Base-by-base conservation (phyloP, 2,329 filamentous ascomycete genomes). In the Ceratocystis ficicola region DNA sequence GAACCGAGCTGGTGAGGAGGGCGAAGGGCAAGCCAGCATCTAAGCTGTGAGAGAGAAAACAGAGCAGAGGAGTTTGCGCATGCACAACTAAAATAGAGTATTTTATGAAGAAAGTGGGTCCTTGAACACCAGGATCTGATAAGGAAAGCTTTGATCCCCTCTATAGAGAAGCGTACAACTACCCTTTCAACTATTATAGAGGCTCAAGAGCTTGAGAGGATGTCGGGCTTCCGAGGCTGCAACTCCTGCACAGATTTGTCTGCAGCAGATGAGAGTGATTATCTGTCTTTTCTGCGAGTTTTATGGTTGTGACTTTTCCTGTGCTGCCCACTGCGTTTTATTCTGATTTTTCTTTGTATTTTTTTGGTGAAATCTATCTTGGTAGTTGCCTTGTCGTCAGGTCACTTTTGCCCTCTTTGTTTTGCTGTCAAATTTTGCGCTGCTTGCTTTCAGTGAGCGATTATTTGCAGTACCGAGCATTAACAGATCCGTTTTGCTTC, bases 1-100 rank as follows among this genome's bases (percentile, higher is more conserved):
- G 80, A 0, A 79, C 82, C 67, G 78, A 83, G 69, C 73, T 86
- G 25, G 70, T 86, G 71, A 75, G 78, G 69, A 80, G 78, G 70
- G 22, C 15, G 15, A 30, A 15, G 55, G 76, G 76, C 67, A 74
- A 75, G 67, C 75, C 76, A n/a, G 73, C 71, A 82, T 69, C 83
- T 63, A 69, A 55, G 52, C 52, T 65, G 7, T 68, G 55, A 59
- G 12, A n/a, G 2, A 6, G 22, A 15, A 17, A 30, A 32, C 41
- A 63, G 17, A 3, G 22, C 28, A 2, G 2, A 32, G 15, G 32
- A 50, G 8, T 10, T 36, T n/a, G 28, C 46, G 44, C 36, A 44
- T 25, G 44, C 36, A 44, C 12, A 46, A 30, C 36, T 44, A 46
- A 5, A 15, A 4, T 28, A 6, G 12, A 36, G 17, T 30, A 48